phyloP scores from a whole-genome alignment of 192 early-diverging fungal genomes.

The Oehlia diaphana region DNA sequence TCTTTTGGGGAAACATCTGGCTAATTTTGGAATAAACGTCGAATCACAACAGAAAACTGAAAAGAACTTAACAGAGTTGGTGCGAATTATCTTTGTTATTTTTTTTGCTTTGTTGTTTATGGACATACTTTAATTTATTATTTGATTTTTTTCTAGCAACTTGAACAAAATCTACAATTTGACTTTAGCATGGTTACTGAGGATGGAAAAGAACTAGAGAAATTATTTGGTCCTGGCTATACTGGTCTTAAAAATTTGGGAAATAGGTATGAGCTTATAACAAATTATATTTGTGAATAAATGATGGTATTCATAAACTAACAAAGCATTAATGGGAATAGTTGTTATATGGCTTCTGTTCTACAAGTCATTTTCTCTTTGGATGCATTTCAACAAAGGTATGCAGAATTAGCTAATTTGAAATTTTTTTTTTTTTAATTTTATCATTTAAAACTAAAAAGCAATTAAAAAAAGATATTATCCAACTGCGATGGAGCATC shows the following conservation, averaged over 20 bases:
- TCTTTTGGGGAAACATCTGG: slow-evolving; percentile 74
- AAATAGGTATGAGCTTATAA: slow-evolving; percentile 64
- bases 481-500: slow-evolving; percentile 48
- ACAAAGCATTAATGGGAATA: slow-evolving; percentile 30
- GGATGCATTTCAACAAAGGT: slow-evolving; percentile 73
- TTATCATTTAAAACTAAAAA: background rate
- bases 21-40: slow-evolving; percentile 89
- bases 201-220: slow-evolving; percentile 83
- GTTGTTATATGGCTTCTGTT: slow-evolving; percentile 97
- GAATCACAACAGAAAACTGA: slow-evolving; percentile 83
- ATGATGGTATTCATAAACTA: background rate
- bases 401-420: slow-evolving; percentile 24
- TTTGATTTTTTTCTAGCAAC: slow-evolving; percentile 54
- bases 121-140: no score
- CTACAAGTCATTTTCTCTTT: slow-evolving; percentile 87
- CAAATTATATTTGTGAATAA: background rate
- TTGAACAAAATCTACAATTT: slow-evolving; percentile 96
- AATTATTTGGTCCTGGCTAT: slow-evolving; percentile 86
- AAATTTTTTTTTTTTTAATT: background rate
- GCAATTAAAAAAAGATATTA: slow-evolving; percentile 27
- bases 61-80: slow-evolving; percentile 89
- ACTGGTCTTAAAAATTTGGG: slow-evolving; percentile 95
- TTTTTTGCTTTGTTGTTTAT: background rate
- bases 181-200: slow-evolving; percentile 97
- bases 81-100: slow-evolving; percentile 31